Base-by-base conservation (phyloP, 2,329 filamentous ascomycete species). In the Ceratocystis ficicola region DNA sequence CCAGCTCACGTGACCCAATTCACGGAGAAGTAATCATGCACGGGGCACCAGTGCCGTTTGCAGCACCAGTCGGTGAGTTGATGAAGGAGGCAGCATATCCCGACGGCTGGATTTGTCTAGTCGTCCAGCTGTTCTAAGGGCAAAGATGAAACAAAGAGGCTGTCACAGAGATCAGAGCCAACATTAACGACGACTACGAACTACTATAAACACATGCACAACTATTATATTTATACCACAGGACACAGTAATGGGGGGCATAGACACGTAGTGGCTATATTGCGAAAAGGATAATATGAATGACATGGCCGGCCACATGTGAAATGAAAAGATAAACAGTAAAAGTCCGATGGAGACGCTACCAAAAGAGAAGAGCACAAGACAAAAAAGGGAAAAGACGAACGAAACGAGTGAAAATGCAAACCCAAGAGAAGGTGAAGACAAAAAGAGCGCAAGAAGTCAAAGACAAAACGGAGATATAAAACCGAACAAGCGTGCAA, bases 31-130 rank as follows among this genome's bases (percentile, higher is more conserved):
- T 89, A 1, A 81, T 97, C 5, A 76, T 97, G 71, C 94, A 99
- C 76, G 94, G 94, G 0, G 89, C 86, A 1, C 81, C 85, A 0
- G 83, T 96, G 67, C 93, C 94, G 0, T 88, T 97, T 77, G 77
- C 79, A 67, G 88, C 91, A 1, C 86, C 86, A 28, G 75, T 99
- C 20, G 88, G 90, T 72, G 93, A 96, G 60, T 74, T 99, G 67
- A 88, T 94, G 76, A 82, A 86, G 66, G 87, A 88, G 72, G 88
- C 89, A 3, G 85, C 90, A 1, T 97, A 96, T 78, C 86, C 90
- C 0, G 94, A 99, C 76, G 94, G 94, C 0, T 99, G 92, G 87
- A 75, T 96, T 30, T 90, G 90, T 74, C 76, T 96, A 52, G 88
- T 90, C 64, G 83, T 96, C n/a, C 55, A 64, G 30, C 30, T 67